Percentiles rank a stretch among this genome's conserved stretches.
These are phyloP conservation scores for Bryoerythrophyllum caledonicum DNA, from an alignment of 225 moss, liverwort and hornwort genomes.

Conservation along the genomic window DNA sequence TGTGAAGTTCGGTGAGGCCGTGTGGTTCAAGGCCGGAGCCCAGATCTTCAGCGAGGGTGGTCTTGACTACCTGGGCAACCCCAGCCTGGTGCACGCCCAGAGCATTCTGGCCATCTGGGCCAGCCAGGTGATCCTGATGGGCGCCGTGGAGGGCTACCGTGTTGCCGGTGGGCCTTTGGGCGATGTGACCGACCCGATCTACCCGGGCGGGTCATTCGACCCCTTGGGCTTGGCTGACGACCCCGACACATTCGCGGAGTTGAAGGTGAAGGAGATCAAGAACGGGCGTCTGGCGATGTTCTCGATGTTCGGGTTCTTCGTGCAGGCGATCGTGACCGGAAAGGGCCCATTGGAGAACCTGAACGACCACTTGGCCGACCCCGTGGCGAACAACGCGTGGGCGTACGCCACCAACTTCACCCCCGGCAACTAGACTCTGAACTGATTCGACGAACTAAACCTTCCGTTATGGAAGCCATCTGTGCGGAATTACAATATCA, in stretches of 20 bases:
- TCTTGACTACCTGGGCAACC: not conserved
- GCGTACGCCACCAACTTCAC: slow-evolving; percentile 20
- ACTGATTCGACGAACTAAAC: too few relatives aligned
- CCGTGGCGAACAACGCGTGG: slow-evolving; percentile 13
- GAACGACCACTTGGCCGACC: slow-evolving; percentile 5
- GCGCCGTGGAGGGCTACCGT: too few relatives aligned
- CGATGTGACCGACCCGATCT: too few relatives aligned
- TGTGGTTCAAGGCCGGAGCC: slow-evolving; percentile 55
- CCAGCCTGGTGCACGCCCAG: slow-evolving; percentile 42
- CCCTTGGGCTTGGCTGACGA: slow-evolving; percentile 36
- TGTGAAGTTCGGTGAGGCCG: slow-evolving; percentile 40
- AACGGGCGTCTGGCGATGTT: slow-evolving; percentile 50
- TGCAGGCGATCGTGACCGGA: slow-evolving; percentile 13
- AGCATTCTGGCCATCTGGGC: slow-evolving; percentile 45
- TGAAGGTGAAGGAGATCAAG: slow-evolving; percentile 77
- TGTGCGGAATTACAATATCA: too few relatives aligned
- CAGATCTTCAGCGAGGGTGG: slow-evolving; percentile 49
- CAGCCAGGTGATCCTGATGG: not conserved
- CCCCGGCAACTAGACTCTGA: not conserved
- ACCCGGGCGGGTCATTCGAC: too few relatives aligned
- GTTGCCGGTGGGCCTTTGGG: too few relatives aligned
- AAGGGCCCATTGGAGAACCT: slow-evolving; percentile 12
- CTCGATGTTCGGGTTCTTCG: slow-evolving; percentile 20
- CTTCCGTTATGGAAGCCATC: too few relatives aligned
- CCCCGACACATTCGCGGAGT: slow-evolving; percentile 41